A percentile compares a stretch with the other conserved stretches of the same genome.
Evolutionary conservation across 805 yeast species (phyloP).

Genomic region (Pichia insulana): DNA sequence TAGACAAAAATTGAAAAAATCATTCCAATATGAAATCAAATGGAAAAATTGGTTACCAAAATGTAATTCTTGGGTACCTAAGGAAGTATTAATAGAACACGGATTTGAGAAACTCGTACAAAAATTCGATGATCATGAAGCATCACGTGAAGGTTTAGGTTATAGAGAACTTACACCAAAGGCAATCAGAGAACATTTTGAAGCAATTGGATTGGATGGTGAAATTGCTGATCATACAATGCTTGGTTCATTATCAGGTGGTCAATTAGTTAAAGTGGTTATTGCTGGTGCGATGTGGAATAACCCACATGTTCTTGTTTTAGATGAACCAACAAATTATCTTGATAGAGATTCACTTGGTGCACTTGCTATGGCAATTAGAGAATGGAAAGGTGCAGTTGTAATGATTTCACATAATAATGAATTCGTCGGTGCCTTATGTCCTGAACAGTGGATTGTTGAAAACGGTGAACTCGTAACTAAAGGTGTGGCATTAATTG

Average conservation of each 20-base stretch:
- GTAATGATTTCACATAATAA: constrained; percentile 97
- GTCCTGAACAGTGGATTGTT: constrained; percentile 98
- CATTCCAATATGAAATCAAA: constrained; percentile 94
- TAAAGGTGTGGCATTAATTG: constrained; percentile 71
- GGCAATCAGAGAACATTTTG: constrained; percentile 92
- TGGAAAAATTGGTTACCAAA: constrained; percentile 91
- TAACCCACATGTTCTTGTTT: constrained; percentile 90
- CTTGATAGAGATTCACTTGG: constrained; percentile 96
- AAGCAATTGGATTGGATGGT: constrained; percentile 94
- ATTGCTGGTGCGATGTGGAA: constrained; percentile 99
- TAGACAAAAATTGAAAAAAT: constrained; percentile 91
- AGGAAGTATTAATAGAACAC: constrained; percentile 68
- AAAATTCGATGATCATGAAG: constrained; percentile 97
- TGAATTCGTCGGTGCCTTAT: constrained; percentile 93
- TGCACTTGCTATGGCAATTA: constrained; percentile 93
- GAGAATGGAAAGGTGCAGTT: constrained; percentile 98
- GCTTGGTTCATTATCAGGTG: constrained; percentile 93
- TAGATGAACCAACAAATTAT: constrained; percentile 98
- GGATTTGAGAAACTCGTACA: constrained; percentile 89
- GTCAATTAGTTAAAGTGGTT: constrained; percentile 95
- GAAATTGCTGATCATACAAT: constrained; percentile 98
- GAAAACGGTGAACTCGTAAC: constrained; percentile 85
- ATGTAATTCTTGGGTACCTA: constrained; percentile 88
- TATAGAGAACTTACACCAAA: constrained; percentile 89
- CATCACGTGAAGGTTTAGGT: constrained; percentile 97